A percentile compares a stretch with the other conserved stretches of the same genome.
These are phyloP conservation scores for Pestalotiopsis sp. DNA, from an alignment of 2,329 filamentous ascomycete species.

Conservation along the genomic window DNA sequence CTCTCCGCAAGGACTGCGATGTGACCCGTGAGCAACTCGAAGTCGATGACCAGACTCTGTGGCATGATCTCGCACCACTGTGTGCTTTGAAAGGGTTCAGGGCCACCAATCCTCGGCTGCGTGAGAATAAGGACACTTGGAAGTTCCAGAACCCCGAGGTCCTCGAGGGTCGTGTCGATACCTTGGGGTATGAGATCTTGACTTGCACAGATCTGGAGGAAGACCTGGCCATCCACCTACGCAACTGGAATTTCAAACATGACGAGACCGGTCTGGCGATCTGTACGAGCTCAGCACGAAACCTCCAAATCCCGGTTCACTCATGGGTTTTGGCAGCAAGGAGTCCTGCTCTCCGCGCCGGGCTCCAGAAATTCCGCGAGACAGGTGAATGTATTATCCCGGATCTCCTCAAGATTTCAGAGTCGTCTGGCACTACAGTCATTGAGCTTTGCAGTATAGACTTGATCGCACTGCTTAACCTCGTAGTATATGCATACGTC, in stretches of 20 bases:
- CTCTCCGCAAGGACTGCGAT: constrained; percentile 81
- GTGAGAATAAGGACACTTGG: constrained; percentile 41
- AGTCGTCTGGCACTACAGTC: constrained; percentile 51
- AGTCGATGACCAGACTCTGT: constrained; percentile 69
- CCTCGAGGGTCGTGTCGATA: constrained; percentile 56
- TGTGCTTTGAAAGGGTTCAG: constrained; percentile 68
- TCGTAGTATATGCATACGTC: constrained; percentile 79
- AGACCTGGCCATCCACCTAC: constrained; percentile 58
- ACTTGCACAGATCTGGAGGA: constrained; percentile 67
- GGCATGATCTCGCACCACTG: constrained; percentile 73
- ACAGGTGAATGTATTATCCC: constrained; percentile 57
- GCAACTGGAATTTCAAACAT: constrained; percentile 39
- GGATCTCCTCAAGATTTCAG: constrained; percentile 62
- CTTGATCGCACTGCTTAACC: constrained; percentile 76
- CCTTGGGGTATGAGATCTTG: constrained; percentile 55
- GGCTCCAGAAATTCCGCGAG: constrained; percentile 59
- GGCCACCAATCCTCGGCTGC: constrained; percentile 39
- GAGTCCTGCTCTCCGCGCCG: constrained; percentile 68
- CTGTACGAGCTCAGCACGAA: constrained; percentile 63
- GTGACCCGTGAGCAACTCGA: constrained; percentile 73
- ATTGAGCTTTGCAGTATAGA: constrained; percentile 74
- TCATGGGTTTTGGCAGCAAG: constrained; percentile 78
- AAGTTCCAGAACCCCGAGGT: constrained; percentile 43
- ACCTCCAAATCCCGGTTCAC: constrained; percentile 78
- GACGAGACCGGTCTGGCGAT: constrained; percentile 47